phyloP scores from a whole-genome alignment of 2,329 filamentous ascomycete genomes.

The Colletotrichum sp. region DNA sequence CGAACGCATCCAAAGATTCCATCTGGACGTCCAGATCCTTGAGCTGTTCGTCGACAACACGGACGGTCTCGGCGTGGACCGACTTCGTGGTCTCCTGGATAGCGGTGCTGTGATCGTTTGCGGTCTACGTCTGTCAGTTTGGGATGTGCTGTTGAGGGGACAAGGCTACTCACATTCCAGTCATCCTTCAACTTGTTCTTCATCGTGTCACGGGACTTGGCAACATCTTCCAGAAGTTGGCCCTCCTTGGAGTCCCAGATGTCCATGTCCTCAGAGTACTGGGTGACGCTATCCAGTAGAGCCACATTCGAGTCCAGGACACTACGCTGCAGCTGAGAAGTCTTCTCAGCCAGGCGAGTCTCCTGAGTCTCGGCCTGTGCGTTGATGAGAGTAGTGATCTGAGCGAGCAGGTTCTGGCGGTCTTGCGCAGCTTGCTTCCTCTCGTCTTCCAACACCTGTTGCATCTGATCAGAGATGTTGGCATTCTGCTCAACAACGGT shows the following conservation, averaged over 20 bases:
- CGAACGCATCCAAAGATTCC: constrained; percentile 88
- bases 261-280: constrained; percentile 76
- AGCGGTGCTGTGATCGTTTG: constrained; percentile 80
- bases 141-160: constrained; percentile 52
- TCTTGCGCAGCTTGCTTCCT: constrained; percentile 75
- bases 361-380: constrained; percentile 78
- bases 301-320: constrained; percentile 68
- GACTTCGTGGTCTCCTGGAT: constrained; percentile 85
- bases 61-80: constrained; percentile 88
- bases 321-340: constrained; percentile 67
- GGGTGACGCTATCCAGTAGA: constrained; percentile 68
- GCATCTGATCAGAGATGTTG: constrained; percentile 68
- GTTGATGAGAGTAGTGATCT: constrained; percentile 80
- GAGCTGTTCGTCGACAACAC: constrained; percentile 89
- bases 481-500: constrained; percentile 72
- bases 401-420: constrained; percentile 72
- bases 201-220: constrained; percentile 75
- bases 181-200: constrained; percentile 86
- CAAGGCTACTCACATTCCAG: constrained; percentile 74
- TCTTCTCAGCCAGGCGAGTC: constrained; percentile 68
- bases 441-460: constrained; percentile 78
- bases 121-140: constrained; percentile 54
- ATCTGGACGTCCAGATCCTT: constrained; percentile 88
- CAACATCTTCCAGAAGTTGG: constrained; percentile 72
- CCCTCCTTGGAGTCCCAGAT: constrained; percentile 74